Percentiles rank a stretch among this genome's conserved stretches.
Conservation (phyloP, 2,329 filamentous ascomycete genomes). For the Xylogone sp. region DNA sequence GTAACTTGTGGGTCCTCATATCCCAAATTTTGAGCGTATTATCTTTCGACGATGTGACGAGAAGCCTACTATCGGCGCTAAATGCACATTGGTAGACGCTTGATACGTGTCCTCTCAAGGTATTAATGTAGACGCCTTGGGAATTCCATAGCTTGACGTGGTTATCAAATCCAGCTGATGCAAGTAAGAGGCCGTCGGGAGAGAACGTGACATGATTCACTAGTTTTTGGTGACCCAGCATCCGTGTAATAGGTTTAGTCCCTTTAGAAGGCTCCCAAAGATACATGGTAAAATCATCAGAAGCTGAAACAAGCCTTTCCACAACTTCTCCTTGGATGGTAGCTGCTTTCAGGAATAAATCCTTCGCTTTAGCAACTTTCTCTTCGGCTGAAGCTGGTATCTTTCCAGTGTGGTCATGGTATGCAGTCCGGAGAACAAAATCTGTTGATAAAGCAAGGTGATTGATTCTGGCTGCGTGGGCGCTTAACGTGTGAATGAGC, state of each 20-base stretch:
- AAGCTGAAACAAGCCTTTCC: constrained; percentile 84
- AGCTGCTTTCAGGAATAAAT: constrained; percentile 82
- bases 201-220: constrained; percentile 96
- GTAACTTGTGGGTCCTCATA: constrained; percentile 77
- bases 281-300: constrained; percentile 95
- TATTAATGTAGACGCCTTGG: constrained; percentile 75
- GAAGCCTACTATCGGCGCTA: constrained; percentile 82
- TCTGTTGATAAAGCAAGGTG: constrained; percentile 92
- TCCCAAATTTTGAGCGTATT: constrained; percentile 96
- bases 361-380: constrained; percentile 70
- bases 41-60: constrained; percentile 87
- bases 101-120: constrained; percentile 82
- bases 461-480: constrained; percentile 94
- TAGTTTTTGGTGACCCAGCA: constrained; percentile 94
- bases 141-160: constrained; percentile 91
- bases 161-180: constrained; percentile 89
- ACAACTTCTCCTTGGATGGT: constrained; percentile 70
- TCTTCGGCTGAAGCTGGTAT: constrained; percentile 66
- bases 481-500: constrained; percentile 71
- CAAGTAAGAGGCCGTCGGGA: constrained; percentile 82
- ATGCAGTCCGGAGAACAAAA: constrained; percentile 80
- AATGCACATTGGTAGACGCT: constrained; percentile 92
- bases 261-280: constrained; percentile 81
- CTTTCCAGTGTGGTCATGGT: constrained; percentile 75
- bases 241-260: constrained; percentile 79